Percentiles rank a stretch among this genome's conserved stretches.
Conservation (phyloP, 1,284 basidiomycete species). For the Pascua sp. region DNA sequence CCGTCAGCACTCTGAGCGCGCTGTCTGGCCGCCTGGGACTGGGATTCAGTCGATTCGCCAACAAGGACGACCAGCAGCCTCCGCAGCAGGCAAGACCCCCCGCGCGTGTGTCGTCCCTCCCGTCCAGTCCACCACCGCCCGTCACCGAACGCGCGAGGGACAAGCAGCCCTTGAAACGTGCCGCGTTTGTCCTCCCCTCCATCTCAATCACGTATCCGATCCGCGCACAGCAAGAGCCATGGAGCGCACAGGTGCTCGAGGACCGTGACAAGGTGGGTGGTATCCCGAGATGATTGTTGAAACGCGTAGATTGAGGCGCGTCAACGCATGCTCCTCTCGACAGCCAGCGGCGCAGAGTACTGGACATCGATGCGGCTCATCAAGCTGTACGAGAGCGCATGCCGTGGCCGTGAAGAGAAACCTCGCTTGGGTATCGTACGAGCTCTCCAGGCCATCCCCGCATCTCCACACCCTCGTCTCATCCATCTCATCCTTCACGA, state of each 20-base stretch:
- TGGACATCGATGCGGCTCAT: slow-evolving; percentile 46
- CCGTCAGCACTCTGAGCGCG: slow-evolving; percentile 32
- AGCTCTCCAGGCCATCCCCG: slow-evolving; percentile 58
- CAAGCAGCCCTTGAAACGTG: slow-evolving; percentile 65
- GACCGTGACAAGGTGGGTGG: slow-evolving; percentile 37
- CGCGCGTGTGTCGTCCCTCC: not conserved
- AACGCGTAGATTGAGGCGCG: slow-evolving; percentile 46
- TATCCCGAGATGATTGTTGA: not conserved
- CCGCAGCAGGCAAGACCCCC: slow-evolving; percentile 1
- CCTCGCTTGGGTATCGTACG: slow-evolving; percentile 64
- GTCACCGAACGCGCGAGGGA: slow-evolving; percentile 24
- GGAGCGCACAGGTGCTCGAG: slow-evolving; percentile 60
- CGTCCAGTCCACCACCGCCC: not conserved
- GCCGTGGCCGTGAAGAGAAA: slow-evolving; percentile 52
- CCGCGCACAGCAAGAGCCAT: slow-evolving; percentile 71
- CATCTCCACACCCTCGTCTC: slow-evolving; percentile 30
- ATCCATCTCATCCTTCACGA: slow-evolving; percentile 35
- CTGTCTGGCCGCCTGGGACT: slow-evolving; percentile 31
- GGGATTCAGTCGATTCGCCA: slow-evolving; percentile 29
- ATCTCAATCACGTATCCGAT: slow-evolving; percentile 82
- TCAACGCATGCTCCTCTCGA: slow-evolving; percentile 62
- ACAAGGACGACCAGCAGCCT: slow-evolving; percentile 3
- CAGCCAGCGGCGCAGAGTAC: slow-evolving; percentile 41
- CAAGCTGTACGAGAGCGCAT: slow-evolving; percentile 47
- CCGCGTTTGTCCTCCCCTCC: slow-evolving; percentile 78